Conservation (phyloP, 108 stramenopile species). For the Pseudonitzschia pungens region DNA sequence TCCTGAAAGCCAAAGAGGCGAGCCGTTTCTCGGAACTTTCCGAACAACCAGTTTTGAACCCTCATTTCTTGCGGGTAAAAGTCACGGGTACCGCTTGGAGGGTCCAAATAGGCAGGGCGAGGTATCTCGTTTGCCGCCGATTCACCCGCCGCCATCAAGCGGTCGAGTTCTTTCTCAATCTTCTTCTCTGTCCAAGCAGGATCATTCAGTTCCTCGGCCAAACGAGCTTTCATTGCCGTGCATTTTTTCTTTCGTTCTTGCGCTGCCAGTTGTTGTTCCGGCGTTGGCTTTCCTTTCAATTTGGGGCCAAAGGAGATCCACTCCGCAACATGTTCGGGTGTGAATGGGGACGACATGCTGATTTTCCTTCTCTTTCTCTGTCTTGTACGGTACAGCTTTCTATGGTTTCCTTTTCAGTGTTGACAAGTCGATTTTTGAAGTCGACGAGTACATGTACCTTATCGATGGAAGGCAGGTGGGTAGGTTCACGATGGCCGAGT, state of each 20-base stretch:
- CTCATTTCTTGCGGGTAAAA: slow-evolving; percentile 94
- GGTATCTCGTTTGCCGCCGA: slow-evolving; percentile 9
- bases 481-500: too few relatives aligned
- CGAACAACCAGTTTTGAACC: slow-evolving; percentile 90
- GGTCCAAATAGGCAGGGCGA: slow-evolving; percentile 46
- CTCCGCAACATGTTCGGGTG: slow-evolving; percentile 41
- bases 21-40: slow-evolving; percentile 81
- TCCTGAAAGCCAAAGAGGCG: slow-evolving; percentile 85
- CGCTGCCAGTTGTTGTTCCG: slow-evolving; percentile 36
- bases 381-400: neutral
- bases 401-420: neutral
- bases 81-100: slow-evolving; percentile 94
- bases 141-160: slow-evolving; percentile 37
- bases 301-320: slow-evolving; percentile 53
- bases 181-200: slow-evolving; percentile 51
- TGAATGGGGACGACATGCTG: slow-evolving; percentile 35
- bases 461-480: too few relatives aligned
- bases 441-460: too few relatives aligned
- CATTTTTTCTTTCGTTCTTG: slow-evolving; percentile 47
- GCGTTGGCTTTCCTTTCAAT: slow-evolving; percentile 47
- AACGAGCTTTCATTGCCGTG: slow-evolving; percentile 38
- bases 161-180: slow-evolving; percentile 52
- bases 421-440: neutral
- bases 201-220: slow-evolving; percentile 36
- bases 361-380: slow-evolving; percentile 6